A percentile compares a stretch with the other conserved stretches of the same genome.
Evolutionary conservation across 352 stramenopile genomes (phyloP).

Genomic region (Phytopythium sindhum): DNA sequence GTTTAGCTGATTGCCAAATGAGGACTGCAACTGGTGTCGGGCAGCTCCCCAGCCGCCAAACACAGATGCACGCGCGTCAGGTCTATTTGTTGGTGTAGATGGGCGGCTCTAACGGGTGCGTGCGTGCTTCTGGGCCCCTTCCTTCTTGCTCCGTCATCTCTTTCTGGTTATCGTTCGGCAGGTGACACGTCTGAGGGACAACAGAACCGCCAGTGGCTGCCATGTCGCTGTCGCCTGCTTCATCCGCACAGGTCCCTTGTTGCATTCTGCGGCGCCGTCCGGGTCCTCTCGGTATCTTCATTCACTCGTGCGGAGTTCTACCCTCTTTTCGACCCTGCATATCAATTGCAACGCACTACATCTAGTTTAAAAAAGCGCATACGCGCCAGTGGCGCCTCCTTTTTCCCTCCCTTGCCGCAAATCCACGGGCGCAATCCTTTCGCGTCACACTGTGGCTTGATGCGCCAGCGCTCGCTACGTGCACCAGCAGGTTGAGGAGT

Average conservation of each 20-base stretch:
- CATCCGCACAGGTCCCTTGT: slow-evolving; percentile 5
- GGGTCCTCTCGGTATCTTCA: neutral
- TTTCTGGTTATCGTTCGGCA: no score
- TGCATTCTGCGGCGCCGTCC: no score
- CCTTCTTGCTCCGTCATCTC: neutral
- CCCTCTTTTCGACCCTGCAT: neutral
- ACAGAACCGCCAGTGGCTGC: neutral
- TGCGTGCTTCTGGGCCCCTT: neutral
- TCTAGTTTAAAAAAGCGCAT: neutral
- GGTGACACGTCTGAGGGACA: neutral
- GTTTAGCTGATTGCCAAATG: neutral
- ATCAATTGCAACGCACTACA: neutral
- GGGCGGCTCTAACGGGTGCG: neutral
- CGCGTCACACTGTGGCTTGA: neutral
- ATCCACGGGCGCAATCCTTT: neutral
- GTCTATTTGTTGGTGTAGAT: neutral
- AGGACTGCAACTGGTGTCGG: neutral
- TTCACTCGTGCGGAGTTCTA: neutral
- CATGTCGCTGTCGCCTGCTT: slow-evolving; percentile 4
- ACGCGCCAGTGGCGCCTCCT: neutral
- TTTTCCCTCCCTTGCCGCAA: neutral
- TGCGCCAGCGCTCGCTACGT: neutral
- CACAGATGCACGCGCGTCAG: neutral
- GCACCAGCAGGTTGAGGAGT: neutral
- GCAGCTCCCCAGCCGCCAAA: neutral